Percentiles rank a stretch among this genome's conserved stretches.
Evolutionary conservation across 345 rosid genomes (phyloP).

Genomic region (Anacardium occidentale): DNA sequence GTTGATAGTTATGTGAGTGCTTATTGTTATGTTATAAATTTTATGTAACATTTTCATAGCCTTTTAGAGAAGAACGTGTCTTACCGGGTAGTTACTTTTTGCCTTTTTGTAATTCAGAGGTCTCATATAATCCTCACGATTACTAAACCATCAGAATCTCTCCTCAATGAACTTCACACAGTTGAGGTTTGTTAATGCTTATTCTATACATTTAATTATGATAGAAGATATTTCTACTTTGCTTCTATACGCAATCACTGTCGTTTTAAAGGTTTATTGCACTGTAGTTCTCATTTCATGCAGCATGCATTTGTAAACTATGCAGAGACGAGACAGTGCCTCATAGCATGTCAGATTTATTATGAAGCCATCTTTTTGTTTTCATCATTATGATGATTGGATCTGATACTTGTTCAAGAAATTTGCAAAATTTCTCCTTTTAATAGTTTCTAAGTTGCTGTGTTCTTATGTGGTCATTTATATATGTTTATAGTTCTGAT

Average conservation of each 20-base stretch:
- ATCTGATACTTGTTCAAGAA: conserved; percentile 1
- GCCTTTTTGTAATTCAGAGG: conserved; percentile 53
- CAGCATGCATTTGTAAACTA: not conserved
- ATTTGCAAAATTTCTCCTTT: not conserved
- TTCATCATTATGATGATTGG: not conserved
- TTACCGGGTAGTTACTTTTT: conserved; percentile 15
- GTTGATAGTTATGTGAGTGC: conserved; percentile 89
- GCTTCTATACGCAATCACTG: not conserved
- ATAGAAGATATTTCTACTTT: conserved; percentile 8
- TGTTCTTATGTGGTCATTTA: not conserved
- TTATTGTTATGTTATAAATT: conserved; percentile 12
- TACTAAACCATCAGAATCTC: conserved; percentile 89
- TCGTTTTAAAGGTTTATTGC: not conserved
- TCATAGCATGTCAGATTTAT: not conserved
- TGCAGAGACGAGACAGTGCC: not conserved
- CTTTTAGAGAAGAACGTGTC: not conserved
- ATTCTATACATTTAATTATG: conserved; percentile 6
- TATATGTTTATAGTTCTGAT: not conserved
- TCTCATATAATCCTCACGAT: conserved; percentile 72
- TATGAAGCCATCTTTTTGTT: not conserved
- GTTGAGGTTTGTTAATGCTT: conserved; percentile 74
- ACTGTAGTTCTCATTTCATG: not conserved
- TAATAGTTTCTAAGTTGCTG: not conserved
- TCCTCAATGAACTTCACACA: conserved; percentile 84
- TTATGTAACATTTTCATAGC: not conserved